Percentiles rank a stretch among this genome's conserved stretches.
Conservation (phyloP, 495 filamentous ascomycete genomes). For the Clohesyomyces aquaticus region DNA sequence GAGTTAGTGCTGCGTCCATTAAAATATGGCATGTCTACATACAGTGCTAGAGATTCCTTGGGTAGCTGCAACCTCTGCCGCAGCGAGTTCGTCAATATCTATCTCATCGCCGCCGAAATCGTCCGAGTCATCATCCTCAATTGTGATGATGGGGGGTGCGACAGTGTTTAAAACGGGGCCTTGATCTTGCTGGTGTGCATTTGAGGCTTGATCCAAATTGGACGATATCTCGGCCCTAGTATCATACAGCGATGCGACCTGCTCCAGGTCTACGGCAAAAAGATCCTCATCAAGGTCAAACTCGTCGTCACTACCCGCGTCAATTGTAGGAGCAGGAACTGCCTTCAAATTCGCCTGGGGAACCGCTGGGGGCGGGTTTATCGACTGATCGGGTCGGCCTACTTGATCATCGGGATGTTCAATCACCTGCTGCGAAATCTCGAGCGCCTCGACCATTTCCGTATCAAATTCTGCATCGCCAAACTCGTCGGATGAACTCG, state of each 20-base stretch:
- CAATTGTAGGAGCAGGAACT: background rate
- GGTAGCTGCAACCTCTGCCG: constrained; percentile 57
- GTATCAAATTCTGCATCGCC: constrained; percentile 52
- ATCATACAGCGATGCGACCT: constrained; percentile 60
- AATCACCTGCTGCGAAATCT: constrained; percentile 22
- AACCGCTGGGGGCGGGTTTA: background rate
- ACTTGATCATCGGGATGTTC: background rate
- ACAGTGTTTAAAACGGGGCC: background rate
- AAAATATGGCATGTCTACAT: constrained; percentile 30
- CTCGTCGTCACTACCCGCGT: constrained; percentile 57
- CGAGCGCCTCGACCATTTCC: constrained; percentile 39
- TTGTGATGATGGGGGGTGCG: constrained; percentile 13
- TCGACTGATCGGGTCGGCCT: background rate
- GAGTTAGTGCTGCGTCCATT: constrained; percentile 30
- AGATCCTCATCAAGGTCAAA: constrained; percentile 36
- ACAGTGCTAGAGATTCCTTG: constrained; percentile 49
- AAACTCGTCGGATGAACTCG: constrained; percentile 54
- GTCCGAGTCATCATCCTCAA: constrained; percentile 40
- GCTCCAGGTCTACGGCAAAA: constrained; percentile 60
- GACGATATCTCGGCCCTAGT: constrained; percentile 42
- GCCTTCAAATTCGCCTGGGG: background rate
- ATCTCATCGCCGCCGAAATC: constrained; percentile 58
- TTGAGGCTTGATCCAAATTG: background rate
- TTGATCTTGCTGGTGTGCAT: background rate
- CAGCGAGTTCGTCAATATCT: constrained; percentile 64